A percentile compares a stretch with the other conserved stretches of the same genome.
These are phyloP conservation scores for Senecio squalidus DNA, from an alignment of 140 eudicot genomes.

Conservation along the genomic window DNA sequence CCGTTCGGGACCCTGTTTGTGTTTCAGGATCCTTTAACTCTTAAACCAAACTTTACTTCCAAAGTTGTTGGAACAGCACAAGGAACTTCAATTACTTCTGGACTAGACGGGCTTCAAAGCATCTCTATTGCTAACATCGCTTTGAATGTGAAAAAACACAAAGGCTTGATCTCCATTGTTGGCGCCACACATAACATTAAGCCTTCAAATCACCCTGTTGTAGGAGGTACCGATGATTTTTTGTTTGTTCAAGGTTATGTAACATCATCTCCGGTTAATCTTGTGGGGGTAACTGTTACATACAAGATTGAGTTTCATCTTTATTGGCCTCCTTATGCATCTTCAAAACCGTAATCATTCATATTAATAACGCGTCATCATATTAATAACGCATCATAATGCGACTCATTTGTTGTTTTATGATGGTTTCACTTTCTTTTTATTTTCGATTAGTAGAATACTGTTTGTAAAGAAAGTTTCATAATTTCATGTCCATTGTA, in stretches of 20 bases:
- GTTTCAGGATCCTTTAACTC: constrained; percentile 45
- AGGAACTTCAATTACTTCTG: constrained; percentile 48
- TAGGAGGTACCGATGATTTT: constrained; percentile 61
- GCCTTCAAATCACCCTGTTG: constrained; percentile 46
- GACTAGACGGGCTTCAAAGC: constrained; percentile 50
- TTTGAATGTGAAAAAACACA: constrained; percentile 39
- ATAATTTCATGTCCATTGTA: neutral
- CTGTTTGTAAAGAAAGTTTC: neutral
- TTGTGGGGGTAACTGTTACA: constrained; percentile 33
- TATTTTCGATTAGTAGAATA: too few species aligned
- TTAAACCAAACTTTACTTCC: constrained; percentile 32
- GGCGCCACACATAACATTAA: constrained; percentile 43
- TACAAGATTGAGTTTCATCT: constrained; percentile 56
- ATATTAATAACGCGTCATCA: constrained; percentile 7
- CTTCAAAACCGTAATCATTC: constrained; percentile 12
- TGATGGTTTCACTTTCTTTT: constrained; percentile 8
- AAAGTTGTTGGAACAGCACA: constrained; percentile 37
- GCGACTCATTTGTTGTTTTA: neutral
- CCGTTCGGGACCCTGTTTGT: constrained; percentile 52
- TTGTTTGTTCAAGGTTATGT: constrained; percentile 59
- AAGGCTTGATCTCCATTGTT: constrained; percentile 40
- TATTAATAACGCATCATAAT: neutral
- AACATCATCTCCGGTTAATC: constrained; percentile 47
- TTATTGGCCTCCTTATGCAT: constrained; percentile 60
- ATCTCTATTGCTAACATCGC: constrained; percentile 27